A percentile compares a stretch with the other conserved stretches of the same genome.
These are phyloP conservation scores for Plectosphaerella plurivora DNA, from an alignment of 2,329 filamentous ascomycete species.

Conservation along the genomic window DNA sequence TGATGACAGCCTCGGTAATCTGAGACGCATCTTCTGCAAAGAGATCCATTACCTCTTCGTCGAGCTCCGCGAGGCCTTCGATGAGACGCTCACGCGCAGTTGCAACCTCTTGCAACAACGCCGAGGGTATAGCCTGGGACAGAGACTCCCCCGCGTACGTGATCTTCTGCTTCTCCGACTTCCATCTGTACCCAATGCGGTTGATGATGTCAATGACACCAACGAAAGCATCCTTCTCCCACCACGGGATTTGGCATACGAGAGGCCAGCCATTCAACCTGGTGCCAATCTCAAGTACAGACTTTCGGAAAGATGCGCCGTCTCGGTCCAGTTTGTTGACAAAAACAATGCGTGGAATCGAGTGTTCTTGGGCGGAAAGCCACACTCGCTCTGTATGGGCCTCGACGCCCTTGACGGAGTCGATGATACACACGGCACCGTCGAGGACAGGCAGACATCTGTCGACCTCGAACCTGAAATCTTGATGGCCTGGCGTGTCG, in stretches of 20 bases:
- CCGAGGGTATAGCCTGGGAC: slow-evolving; percentile 36
- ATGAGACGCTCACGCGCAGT: slow-evolving; percentile 73
- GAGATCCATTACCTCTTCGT: slow-evolving; percentile 78
- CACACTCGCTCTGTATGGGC: slow-evolving; percentile 97
- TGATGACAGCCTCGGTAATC: slow-evolving; percentile 63
- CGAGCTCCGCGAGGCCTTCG: slow-evolving; percentile 81
- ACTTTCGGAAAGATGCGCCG: slow-evolving; percentile 74
- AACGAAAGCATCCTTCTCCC: slow-evolving; percentile 72
- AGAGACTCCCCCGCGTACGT: slow-evolving; percentile 18
- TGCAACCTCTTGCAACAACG: slow-evolving; percentile 63
- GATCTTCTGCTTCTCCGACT: slow-evolving; percentile 31
- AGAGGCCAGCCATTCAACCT: slow-evolving; percentile 81
- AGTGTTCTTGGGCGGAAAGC: slow-evolving; percentile 81
- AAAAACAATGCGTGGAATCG: slow-evolving; percentile 75
- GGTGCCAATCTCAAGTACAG: slow-evolving; percentile 79
- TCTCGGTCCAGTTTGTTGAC: slow-evolving; percentile 78
- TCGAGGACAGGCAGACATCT: slow-evolving; percentile 84
- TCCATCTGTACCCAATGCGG: slow-evolving; percentile 70
- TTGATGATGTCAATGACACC: slow-evolving; percentile 83
- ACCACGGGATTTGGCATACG: slow-evolving; percentile 95
- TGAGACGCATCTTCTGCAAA: slow-evolving; percentile 78
- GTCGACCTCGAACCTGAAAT: slow-evolving; percentile 95
- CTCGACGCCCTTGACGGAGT: slow-evolving; percentile 90
- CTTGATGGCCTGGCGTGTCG: slow-evolving; percentile 93
- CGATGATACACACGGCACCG: slow-evolving; percentile 87